phyloP scores from a whole-genome alignment of 2,329 filamentous ascomycete genomes.

The Fusarium verticillioides region DNA sequence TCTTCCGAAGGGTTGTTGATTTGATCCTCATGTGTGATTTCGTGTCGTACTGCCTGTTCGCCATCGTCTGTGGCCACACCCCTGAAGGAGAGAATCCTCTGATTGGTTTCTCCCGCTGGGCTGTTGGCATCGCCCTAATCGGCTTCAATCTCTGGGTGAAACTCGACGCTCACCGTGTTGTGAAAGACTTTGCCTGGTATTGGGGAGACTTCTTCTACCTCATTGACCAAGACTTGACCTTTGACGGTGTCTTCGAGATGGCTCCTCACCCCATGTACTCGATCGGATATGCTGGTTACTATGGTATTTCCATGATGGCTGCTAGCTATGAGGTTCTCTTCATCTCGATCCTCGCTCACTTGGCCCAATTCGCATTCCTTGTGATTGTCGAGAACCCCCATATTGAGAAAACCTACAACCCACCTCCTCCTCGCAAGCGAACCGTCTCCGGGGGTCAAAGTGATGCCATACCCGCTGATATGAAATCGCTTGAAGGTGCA shows the following conservation, averaged over 20 bases:
- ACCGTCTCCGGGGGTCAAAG: slow-evolving; percentile 50
- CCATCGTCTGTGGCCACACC: slow-evolving; percentile 83
- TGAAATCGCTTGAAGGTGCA: slow-evolving; percentile 34
- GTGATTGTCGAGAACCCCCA: slow-evolving; percentile 94
- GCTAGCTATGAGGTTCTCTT: slow-evolving; percentile 97
- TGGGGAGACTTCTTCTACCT: slow-evolving; percentile 99
- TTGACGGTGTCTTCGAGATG: slow-evolving; percentile 99
- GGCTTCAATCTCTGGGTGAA: slow-evolving; percentile 99
- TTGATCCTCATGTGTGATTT: slow-evolving; percentile 99
- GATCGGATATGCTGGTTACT: slow-evolving; percentile 96
- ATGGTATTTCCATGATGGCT: slow-evolving; percentile 97
- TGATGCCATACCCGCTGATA: slow-evolving; percentile 45
- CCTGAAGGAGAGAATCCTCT: slow-evolving; percentile 77
- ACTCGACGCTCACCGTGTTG: slow-evolving; percentile 94
- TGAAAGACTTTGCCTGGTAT: slow-evolving; percentile 99
- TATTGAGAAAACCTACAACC: slow-evolving; percentile 97
- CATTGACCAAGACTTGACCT: slow-evolving; percentile 96
- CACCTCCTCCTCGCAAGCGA: slow-evolving; percentile 78
- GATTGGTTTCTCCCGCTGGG: slow-evolving; percentile 81
- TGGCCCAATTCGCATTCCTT: slow-evolving; percentile 93
- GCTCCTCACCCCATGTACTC: slow-evolving; percentile 99
- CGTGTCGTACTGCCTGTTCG: slow-evolving; percentile 95
- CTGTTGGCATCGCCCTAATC: slow-evolving; percentile 79
- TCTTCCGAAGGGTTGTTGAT: slow-evolving; percentile 95
- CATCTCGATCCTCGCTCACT: slow-evolving; percentile 94